Conservation (phyloP, 164 flowering plant genomes). For the Stephania yunnanensis region DNA sequence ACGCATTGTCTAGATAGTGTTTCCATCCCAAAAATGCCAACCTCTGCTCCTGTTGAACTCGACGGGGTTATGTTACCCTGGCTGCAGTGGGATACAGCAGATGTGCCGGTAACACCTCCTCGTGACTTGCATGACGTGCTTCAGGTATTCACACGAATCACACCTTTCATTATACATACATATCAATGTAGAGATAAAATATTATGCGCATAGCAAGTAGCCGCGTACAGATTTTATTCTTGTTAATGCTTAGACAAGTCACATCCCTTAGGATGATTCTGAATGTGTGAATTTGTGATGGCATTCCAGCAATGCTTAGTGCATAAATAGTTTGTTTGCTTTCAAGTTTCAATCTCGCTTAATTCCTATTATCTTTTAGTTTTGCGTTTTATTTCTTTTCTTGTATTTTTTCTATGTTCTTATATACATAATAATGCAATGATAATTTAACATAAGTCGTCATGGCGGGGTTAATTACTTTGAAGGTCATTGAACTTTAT, state of each 20-base stretch:
- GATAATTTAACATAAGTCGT: no score
- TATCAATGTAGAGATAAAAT: no score
- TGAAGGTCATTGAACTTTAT: no score
- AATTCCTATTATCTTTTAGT: no score
- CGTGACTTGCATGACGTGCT: slow-evolving; percentile 24
- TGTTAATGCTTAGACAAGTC: neutral
- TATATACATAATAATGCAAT: no score
- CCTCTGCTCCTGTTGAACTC: slow-evolving; percentile 50
- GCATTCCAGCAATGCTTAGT: neutral
- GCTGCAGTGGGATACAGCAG: slow-evolving; percentile 79
- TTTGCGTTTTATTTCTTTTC: no score
- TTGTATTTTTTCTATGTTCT: no score
- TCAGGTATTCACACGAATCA: slow-evolving; percentile 39
- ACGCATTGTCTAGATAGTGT: slow-evolving; percentile 20
- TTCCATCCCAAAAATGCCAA: slow-evolving; percentile 26
- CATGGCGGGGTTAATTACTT: no score
- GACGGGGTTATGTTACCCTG: slow-evolving; percentile 90
- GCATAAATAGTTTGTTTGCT: no score
- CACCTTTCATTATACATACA: no score
- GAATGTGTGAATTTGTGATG: neutral
- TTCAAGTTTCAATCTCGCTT: no score
- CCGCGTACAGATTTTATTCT: neutral
- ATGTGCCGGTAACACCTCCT: slow-evolving; percentile 25
- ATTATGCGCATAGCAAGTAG: no score
- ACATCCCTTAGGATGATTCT: neutral